Evolutionary conservation across 345 rosid species (phyloP), one percentile per base, ranked within the genome.

Genomic region (Nephelium lappaceum): DNA sequence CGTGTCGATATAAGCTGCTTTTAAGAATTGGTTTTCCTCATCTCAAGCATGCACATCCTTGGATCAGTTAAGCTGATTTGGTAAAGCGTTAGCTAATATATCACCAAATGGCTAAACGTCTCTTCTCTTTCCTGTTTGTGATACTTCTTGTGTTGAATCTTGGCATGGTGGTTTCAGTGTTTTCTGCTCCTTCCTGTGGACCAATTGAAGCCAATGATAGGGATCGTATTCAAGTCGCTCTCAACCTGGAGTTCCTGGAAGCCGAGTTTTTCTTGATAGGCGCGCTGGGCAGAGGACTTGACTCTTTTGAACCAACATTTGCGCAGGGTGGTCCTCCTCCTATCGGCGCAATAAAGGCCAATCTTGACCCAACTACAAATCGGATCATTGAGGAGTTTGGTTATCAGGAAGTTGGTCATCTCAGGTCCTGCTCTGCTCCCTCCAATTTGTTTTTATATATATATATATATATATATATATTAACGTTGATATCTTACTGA

Each of bases 351-450:
- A 71, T 15, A 71, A 87, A 73, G 82, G 97, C 94, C 27, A 82
- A 88, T 38, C 95, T 94, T 27, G 89, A 90, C 60, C 85, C 81
- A 11, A 7, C 80, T 8, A 82, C 85, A 24, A 67, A 21, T 18
- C 81, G 63, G 4, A 84, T 89, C 38, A 85, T 94, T 0, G 87
- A 87, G 67, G 94, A 94, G 65, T 91, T 94, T 58, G 91, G 75
- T 76, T 91, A 86, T 63, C 86, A 90, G 67, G 97, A 94, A 87
- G 63, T 94, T 8, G 97, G 95, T 12, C 95, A 94, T 71, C 74
- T 92, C 23, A 87, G 94, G 98, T 90, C 19, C 39, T 67, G 12
- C 15, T 8, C 41, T 18, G 4, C 8, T 58, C 14, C 2, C 10
- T 62, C 31, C 12, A 60, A 60, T 60, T 27, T n/a, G n/a, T 19